Evolutionary conservation across 345 rosid genomes (phyloP).

Genomic region (Toxicodendron radicans): DNA sequence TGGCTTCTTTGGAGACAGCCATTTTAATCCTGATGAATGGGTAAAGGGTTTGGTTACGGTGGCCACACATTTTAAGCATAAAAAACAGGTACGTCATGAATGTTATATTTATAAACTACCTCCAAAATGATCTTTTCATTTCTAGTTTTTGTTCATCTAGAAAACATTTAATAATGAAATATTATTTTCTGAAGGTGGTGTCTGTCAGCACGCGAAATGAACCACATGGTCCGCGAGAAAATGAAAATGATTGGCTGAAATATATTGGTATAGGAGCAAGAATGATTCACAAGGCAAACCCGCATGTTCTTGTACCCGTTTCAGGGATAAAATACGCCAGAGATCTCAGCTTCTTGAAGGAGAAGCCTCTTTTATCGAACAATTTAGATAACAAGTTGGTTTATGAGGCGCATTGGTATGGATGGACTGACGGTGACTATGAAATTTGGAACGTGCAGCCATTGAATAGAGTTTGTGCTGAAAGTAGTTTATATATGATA

Average conservation of each 20-base stretch:
- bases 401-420: constrained; percentile 45
- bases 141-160: not conserved
- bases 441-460: constrained; percentile 31
- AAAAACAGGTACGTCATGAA: constrained; percentile 13
- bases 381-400: constrained; percentile 32
- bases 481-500: not conserved
- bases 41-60: constrained; percentile 32
- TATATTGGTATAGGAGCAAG: constrained; percentile 30
- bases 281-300: constrained; percentile 42
- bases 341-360: constrained; percentile 31
- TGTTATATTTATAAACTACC: no score
- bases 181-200: constrained; percentile 23
- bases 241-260: constrained; percentile 41
- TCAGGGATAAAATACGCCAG: constrained; percentile 41
- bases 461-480: constrained; percentile 34
- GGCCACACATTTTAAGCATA: constrained; percentile 30
- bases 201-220: constrained; percentile 50
- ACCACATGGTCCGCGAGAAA: constrained; percentile 44
- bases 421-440: constrained; percentile 25
- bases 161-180: not conserved
- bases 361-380: constrained; percentile 18
- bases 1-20: constrained; percentile 44
- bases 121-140: not conserved
- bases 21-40: constrained; percentile 43
- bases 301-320: constrained; percentile 38